Percentiles rank a stretch among this genome's conserved stretches.
phyloP scores from a whole-genome alignment of 495 filamentous ascomycete genomes.

The Margaritispora aquatica region DNA sequence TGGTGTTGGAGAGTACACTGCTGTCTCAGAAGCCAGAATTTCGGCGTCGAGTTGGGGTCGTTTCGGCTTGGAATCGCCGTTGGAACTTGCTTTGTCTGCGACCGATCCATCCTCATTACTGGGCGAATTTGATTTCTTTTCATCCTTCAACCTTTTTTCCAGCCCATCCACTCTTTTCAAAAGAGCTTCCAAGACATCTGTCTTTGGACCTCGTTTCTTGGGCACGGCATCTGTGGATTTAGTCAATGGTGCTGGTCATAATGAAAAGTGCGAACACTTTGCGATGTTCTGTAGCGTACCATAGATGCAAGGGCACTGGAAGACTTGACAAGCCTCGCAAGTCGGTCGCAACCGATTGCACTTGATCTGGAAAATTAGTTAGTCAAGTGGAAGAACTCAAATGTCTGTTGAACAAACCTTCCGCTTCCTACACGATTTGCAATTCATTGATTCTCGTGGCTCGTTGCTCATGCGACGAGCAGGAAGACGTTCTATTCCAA shows the following conservation, averaged over 20 bases:
- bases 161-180: constrained; percentile 78
- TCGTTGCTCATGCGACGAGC: constrained; percentile 62
- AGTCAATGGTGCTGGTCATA: constrained; percentile 2
- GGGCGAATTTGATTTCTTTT: constrained; percentile 47
- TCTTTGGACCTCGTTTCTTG: constrained; percentile 84
- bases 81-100: constrained; percentile 25
- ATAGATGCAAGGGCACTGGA: constrained; percentile 83
- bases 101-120: constrained; percentile 35
- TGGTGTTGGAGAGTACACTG: constrained; percentile 31
- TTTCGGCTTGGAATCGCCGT: constrained; percentile 17
- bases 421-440: constrained; percentile 85
- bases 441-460: constrained; percentile 86
- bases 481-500: constrained; percentile 78
- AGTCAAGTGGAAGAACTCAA: constrained; percentile 15
- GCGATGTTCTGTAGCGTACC: constrained; percentile 43
- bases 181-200: constrained; percentile 78
- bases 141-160: constrained; percentile 63
- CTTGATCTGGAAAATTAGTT: constrained; percentile 55
- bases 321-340: constrained; percentile 84
- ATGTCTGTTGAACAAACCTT: constrained; percentile 48
- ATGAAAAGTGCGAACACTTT: background rate
- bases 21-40: constrained; percentile 21
- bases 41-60: constrained; percentile 15
- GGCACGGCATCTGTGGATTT: constrained; percentile 68
- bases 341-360: constrained; percentile 79